Base-by-base conservation (phyloP, 169 alveolate genomes). In the Babesia ovata region DNA sequence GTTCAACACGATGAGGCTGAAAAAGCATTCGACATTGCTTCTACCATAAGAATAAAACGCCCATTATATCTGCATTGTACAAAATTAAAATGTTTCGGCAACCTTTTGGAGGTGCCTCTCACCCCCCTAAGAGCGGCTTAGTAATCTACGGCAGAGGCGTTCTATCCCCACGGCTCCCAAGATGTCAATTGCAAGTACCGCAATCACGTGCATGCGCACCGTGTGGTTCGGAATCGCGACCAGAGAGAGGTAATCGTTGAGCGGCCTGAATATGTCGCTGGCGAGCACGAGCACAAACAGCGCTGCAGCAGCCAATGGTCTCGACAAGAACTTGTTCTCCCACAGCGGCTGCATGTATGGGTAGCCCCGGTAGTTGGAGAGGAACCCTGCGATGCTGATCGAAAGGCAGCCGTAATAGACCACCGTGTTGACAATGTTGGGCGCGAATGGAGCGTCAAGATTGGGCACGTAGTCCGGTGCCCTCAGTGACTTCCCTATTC, bases 281-380 rank as follows among this genome's bases (percentile, higher is more conserved):
- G 82, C 72, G 59, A 88, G 57, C 29, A 67, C 48, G 36, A 63
- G 36, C 53, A 88, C 21, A 42, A 86, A 63, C 39, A 42, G 17
- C 26, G 72, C 57, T 10, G 89, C 78, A 14, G 39, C 39, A 12
- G 54, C 54, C 17, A 90, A 67, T 17, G 85, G 66, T 42, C 63
- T 61, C 33, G 56, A 71, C 46, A 92, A 71, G 42, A 65, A 66
- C 72, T 82, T 84, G 79, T 92, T 91, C 29, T 91, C 87, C 46
- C 65, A 66, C 60, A 93, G 59, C 3, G 96, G 93, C 52, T 61
- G 75, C 90, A 92, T 89, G 59, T 89, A 94, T 13, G 97, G 97
- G 46, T 92, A 84, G n/a, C 95, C 97, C 60, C 87, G 93, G 79
- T 93, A 93, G 88, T 94, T 94, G 60, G 94, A 81, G 3, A 92